Base-by-base conservation (phyloP, 805 yeast genomes). In the Saccharomycopsis vini region DNA sequence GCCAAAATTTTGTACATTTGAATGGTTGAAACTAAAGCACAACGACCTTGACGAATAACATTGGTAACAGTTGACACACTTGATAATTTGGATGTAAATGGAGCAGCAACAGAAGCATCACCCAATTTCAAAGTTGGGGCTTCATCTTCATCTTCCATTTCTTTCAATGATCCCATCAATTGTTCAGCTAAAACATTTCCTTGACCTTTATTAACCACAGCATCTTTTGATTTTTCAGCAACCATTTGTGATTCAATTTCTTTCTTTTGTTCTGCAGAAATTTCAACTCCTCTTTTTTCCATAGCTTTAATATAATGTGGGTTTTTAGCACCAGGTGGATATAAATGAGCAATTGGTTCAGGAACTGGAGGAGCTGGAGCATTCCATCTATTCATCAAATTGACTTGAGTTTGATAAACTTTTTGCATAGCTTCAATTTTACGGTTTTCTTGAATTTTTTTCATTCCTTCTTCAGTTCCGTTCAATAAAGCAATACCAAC, bases 1-100 rank as follows among this genome's bases (percentile, higher is more conserved):
- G 98, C 98, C 60, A 92, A 69, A 58, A 92, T 92, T 69, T 92
- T 92, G 75, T 92, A 92, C 98, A 92, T 92, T 68, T 92, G 98
- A 60, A 92, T 89, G 6, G 98, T 92, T 15, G 96, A 86, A 36
- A 92, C 96, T 53, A 92, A 72, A 5, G 98, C 95, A 71, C 95
- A 86, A 66, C 98, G 87, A 52, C 98, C 98, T 71, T 92, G 97
- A 66, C 98, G 88, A 54, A 92, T 77, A 52, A 92, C 84, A 59
- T 88, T 81, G 42, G 95, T 84, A 44, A 92, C 96, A 44, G 98
- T 81, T 44, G 89, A 75, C 26, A 92, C 98, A 57, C 82, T 84
- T 21, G 95, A 77, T 52, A 92, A 74, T 61, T 92, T 92, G 20
- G 97, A 89, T 16, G 98, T 92, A 63, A 92, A 87, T 38, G 98